Evolutionary conservation across 768 basidiomycete genomes (phyloP).

Genomic region (Amylocystis lapponica): DNA sequence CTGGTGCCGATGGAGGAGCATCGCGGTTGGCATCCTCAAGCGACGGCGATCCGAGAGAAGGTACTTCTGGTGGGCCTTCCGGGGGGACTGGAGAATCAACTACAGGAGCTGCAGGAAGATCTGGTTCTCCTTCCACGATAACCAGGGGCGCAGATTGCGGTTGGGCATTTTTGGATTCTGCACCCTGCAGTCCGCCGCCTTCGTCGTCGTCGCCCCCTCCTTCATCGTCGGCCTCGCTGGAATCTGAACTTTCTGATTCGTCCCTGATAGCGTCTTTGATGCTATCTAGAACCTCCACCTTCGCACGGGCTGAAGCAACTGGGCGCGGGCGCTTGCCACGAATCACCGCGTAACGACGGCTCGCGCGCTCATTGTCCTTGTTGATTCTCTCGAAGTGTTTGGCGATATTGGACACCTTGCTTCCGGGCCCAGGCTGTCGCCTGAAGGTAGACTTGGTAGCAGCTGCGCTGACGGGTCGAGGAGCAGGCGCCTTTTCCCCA

Average conservation of each 20-base stretch:
- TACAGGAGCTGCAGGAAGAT: too few species aligned
- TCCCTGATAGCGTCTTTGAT: slow-evolving; percentile 87
- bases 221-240: slow-evolving; percentile 62
- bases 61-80: neutral
- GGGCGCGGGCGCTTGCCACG: slow-evolving; percentile 85
- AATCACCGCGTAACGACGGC: slow-evolving; percentile 78
- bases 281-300: slow-evolving; percentile 83
- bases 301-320: slow-evolving; percentile 82
- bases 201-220: slow-evolving; percentile 54
- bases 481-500: slow-evolving; percentile 30
- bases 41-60: neutral
- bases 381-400: slow-evolving; percentile 86
- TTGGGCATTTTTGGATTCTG: too few species aligned
- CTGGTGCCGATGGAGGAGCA: slow-evolving; percentile 36
- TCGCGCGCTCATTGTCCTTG: slow-evolving; percentile 68
- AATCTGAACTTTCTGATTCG: slow-evolving; percentile 69
- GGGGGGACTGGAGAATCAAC: too few species aligned
- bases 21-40: slow-evolving; percentile 10
- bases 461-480: slow-evolving; percentile 37
- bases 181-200: too few species aligned
- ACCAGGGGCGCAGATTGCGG: too few species aligned
- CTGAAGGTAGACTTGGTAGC: slow-evolving; percentile 50
- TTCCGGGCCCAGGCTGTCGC: slow-evolving; percentile 44
- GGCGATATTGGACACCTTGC: slow-evolving; percentile 82
- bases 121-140: too few species aligned